Base-by-base conservation (phyloP, 1,139 yeast species). In the Debaryomycetaceae sp. region DNA sequence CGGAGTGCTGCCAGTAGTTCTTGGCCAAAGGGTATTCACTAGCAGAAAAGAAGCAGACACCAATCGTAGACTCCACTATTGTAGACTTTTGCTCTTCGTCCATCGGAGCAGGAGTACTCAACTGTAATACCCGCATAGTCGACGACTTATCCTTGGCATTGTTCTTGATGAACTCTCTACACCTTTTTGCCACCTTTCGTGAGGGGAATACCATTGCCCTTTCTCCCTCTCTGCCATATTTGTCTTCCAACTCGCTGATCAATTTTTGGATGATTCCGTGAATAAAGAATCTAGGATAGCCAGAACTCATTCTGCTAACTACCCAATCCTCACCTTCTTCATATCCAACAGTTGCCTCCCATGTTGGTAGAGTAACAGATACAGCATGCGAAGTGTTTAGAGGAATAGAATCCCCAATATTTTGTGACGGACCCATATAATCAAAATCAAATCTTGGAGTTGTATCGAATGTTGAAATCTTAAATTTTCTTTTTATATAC, bases 1-100 rank as follows among this genome's bases (percentile, higher is more conserved):
- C 99, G 0, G 96, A 75, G 58, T 91, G 97, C 61, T 91, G 97
- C 99, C 99, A 93, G 66, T 87, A 93, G 55, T 81, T 82, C 60
- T 89, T 90, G 33, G 95, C 93, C 5, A 86, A 61, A 1, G 79
- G 64, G 51, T 72, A 81, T 42, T 78, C 80, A 2, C 66, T 59
- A 2, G 74, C 69, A 0, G 88, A 88, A 56, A 85, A 84, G 54
- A 93, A 86, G 2, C 89, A 88, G 29, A 83, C 87, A 0, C 93
- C 87, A 45, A 91, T 78, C 42, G 78, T 77, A 6, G 91, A 80
- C 49, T 82, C 91, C 22, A 80, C 69, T 46, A 81, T 72, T 47
- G 76, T 77, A 2, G 81, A 75, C 45, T 69, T 73, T 52, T 85
- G 91, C 36, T 76, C 81, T 11, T 76, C 82, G 22, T 66, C 75